A percentile compares a stretch with the other conserved stretches of the same genome.
These are phyloP conservation scores for Ustilago bromivora DNA, from an alignment of 1,284 basidiomycete genomes.

Conservation along the genomic window DNA sequence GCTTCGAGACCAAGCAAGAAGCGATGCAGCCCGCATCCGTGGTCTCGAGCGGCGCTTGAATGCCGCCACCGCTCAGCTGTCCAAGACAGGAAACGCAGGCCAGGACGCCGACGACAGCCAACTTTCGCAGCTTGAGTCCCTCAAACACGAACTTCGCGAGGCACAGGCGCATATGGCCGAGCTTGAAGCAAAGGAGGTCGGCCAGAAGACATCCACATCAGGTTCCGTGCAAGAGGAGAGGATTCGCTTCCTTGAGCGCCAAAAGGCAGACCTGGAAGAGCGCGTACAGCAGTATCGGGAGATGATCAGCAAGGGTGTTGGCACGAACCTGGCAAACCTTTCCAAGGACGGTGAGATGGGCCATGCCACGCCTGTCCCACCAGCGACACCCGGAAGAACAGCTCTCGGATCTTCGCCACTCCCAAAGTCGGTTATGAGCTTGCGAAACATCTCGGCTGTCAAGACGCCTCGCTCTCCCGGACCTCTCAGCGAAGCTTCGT, in stretches of 20 bases:
- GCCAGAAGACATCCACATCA: constrained; percentile 14
- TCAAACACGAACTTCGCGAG: constrained; percentile 24
- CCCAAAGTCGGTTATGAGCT: constrained; percentile 44
- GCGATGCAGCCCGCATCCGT: constrained; percentile 32
- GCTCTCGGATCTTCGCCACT: constrained; percentile 36
- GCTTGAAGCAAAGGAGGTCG: constrained; percentile 16
- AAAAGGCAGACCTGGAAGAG: constrained; percentile 45
- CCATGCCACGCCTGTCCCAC: constrained; percentile 11
- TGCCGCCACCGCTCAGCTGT: constrained; percentile 26
- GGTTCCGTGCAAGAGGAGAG: constrained; percentile 28
- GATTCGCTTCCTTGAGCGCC: constrained; percentile 30
- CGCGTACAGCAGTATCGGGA: constrained; percentile 49
- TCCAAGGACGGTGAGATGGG: constrained; percentile 15
- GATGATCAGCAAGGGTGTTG: constrained; percentile 47
- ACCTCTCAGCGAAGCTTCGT: constrained; percentile 50
- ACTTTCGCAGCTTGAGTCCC: constrained; percentile 12
- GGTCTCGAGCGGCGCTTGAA: constrained; percentile 33
- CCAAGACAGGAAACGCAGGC: constrained; percentile 9
- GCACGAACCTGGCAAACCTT: constrained; percentile 41
- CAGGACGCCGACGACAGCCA: constrained; percentile 12
- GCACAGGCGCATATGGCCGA: constrained; percentile 26
- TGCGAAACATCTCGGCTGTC: constrained; percentile 43
- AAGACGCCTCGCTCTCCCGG: constrained; percentile 50
- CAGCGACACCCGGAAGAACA: constrained; percentile 28
- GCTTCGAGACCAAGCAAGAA: constrained; percentile 24